Evolutionary conservation across 2,329 filamentous ascomycete genomes (phyloP), one percentile per base, ranked within the genome.

Genomic region (Ophiostoma ips): DNA sequence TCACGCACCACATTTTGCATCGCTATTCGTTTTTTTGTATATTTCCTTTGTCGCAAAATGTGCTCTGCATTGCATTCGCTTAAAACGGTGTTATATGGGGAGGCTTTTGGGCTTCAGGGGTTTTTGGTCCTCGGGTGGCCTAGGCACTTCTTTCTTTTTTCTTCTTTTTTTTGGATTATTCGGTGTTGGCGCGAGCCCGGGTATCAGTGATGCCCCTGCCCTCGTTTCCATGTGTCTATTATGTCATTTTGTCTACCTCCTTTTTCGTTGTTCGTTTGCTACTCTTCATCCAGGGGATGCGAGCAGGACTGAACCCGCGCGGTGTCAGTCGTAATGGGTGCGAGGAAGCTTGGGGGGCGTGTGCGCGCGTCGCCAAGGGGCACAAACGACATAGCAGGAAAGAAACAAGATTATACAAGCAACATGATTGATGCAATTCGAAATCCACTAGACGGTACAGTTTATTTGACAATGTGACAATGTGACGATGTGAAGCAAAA

Each of bases 1-100:
- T 52, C n/a, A 54, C 48, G 50, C 30, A 41, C 24, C 37, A 41
- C 37, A 41, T 38, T 41, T 38, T 41, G 37, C 37, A 41, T 41
- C 24, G 4, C 24, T 28, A 28, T 28, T 28, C 24, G 24, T 28
- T 15, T 19, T 38, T 19, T 18, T 24, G 21, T 24, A 24, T 5
- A 12, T 38, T 19, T 38, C 16, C 4, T 21, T 38, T 41, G 37
- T 41, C 37, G 37, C 34, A 44, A 36, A 36, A 49, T 46, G 41
- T 50, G 41, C 44, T 46, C 40, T 38, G 35, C 40, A 50, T 55
- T 55, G 51, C 53, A 55, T 55, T 55, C 53, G 53, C 48, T 55
- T 43, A 24, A 28, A 38, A 46, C n/a, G 38, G 46, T 50, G 50
- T 47, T 46, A n/a, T n/a, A n/a, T 50, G 48, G 48, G 48, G 49